Conservation (phyloP, 2,329 filamentous ascomycete genomes). For the Calonectria hongkongensis region DNA sequence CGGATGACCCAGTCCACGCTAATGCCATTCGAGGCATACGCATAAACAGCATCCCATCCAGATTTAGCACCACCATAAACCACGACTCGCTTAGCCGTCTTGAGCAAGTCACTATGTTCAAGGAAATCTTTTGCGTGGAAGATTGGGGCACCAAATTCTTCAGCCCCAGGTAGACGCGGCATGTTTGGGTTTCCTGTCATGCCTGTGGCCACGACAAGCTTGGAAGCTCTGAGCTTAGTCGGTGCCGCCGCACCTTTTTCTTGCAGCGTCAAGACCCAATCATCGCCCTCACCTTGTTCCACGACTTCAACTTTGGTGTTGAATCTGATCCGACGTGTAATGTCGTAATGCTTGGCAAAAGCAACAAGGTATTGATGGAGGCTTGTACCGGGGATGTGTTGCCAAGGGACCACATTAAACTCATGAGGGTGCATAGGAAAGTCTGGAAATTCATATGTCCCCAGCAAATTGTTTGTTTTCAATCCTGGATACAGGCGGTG, state of each 20-base stretch:
- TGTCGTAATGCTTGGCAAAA: neutral
- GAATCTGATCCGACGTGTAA: neutral
- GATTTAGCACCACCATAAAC: constrained; percentile 4
- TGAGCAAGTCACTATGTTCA: neutral
- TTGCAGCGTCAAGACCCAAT: neutral
- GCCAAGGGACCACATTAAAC: neutral
- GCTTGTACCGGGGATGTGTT: neutral
- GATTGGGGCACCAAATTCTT: neutral
- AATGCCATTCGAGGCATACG: neutral
- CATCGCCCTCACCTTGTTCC: neutral
- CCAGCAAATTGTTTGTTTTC: neutral
- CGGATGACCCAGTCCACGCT: constrained; percentile 3
- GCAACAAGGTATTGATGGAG: neutral
- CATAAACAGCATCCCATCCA: constrained; percentile 3
- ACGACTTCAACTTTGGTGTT: constrained; percentile 1
- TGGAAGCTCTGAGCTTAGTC: neutral
- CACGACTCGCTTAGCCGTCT: neutral
- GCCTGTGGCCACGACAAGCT: neutral
- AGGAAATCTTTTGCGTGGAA: constrained; percentile 15
- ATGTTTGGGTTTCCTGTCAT: constrained; percentile 11
- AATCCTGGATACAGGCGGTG: neutral
- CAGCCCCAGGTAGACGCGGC: neutral
- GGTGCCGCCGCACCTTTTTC: neutral
- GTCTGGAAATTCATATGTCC: neutral
- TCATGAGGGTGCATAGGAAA: neutral